Percentiles rank a stretch among this genome's conserved stretches.
Conservation (phyloP, 2,329 filamentous ascomycete species). For the Monilinia fructicola region DNA sequence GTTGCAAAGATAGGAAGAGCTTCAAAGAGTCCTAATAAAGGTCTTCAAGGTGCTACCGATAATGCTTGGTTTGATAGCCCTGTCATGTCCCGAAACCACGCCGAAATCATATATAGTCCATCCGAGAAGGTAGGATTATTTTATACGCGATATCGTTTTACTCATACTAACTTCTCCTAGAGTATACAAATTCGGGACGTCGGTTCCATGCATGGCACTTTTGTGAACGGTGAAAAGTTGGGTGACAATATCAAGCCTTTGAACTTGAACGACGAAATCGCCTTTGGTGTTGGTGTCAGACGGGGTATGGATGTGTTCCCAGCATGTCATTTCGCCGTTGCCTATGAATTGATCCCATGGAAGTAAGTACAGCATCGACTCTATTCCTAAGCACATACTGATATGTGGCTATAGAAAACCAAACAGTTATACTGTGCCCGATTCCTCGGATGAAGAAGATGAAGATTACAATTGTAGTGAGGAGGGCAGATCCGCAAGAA, state of each 20-base stretch:
- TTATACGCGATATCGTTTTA: slow-evolving; percentile 4
- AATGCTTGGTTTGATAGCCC: slow-evolving; percentile 71
- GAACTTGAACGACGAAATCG: slow-evolving; percentile 43
- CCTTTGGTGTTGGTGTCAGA: slow-evolving; percentile 51
- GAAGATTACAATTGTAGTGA: slow-evolving; percentile 37
- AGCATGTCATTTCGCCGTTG: slow-evolving; percentile 37
- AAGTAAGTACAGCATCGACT: slow-evolving; percentile 31
- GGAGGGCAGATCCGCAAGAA: slow-evolving; percentile 29
- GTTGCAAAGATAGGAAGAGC: slow-evolving; percentile 45
- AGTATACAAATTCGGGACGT: slow-evolving; percentile 53
- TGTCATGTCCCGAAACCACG: slow-evolving; percentile 70
- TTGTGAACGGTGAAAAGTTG: slow-evolving; percentile 50
- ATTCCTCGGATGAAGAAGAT: slow-evolving; percentile 38
- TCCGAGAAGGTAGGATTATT: slow-evolving; percentile 46
- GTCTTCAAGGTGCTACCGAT: slow-evolving; percentile 45
- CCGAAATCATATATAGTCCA: slow-evolving; percentile 50
- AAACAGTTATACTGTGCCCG: slow-evolving; percentile 35
- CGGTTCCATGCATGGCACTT: slow-evolving; percentile 63
- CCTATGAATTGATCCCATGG: slow-evolving; percentile 32
- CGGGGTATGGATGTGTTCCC: slow-evolving; percentile 46
- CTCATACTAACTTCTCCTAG: slow-evolving; percentile 32
- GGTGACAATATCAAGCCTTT: slow-evolving; percentile 36
- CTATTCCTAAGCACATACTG: background rate
- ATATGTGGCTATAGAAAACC: slow-evolving; percentile 30
- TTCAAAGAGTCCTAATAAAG: slow-evolving; percentile 48